phyloP scores from a whole-genome alignment of 257 asterid species.

The Solanum paucissectum region DNA sequence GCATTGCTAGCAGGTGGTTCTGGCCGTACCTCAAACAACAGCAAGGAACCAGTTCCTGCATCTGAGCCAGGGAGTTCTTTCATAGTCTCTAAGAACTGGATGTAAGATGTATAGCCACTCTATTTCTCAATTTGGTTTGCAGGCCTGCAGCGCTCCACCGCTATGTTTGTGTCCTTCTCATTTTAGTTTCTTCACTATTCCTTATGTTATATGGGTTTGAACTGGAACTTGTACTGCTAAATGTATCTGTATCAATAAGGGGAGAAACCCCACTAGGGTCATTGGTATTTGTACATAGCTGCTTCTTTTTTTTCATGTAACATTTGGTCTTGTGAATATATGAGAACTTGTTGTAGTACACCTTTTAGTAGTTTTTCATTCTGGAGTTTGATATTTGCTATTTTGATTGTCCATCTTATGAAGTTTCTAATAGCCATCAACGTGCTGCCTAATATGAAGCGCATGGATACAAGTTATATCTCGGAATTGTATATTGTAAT shows the following conservation, averaged over 20 bases:
- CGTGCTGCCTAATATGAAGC: not conserved
- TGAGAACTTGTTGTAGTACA: not conserved
- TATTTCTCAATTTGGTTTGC: not conserved
- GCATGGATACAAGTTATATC: not conserved
- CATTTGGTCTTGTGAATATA: constrained; percentile 1
- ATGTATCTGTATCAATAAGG: constrained; percentile 31
- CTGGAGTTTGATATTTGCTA: not conserved
- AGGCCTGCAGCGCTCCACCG: not conserved
- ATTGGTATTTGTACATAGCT: constrained; percentile 16
- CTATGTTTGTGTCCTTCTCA: not conserved
- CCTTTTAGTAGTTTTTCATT: not conserved
- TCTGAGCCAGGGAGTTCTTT: constrained; percentile 28
- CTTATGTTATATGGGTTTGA: constrained; percentile 1
- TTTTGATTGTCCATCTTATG: not conserved
- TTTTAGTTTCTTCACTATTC: not conserved
- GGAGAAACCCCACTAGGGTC: constrained; percentile 3
- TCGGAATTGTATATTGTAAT: not conserved
- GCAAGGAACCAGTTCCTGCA: constrained; percentile 18
- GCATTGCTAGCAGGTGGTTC: constrained; percentile 38
- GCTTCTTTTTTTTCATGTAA: not conserved
- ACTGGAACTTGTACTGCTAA: not conserved
- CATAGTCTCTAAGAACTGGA: constrained; percentile 38
- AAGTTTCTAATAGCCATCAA: not conserved
- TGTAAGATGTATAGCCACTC: constrained; percentile 23
- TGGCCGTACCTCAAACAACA: constrained; percentile 20